Base-by-base conservation (phyloP, 1,284 basidiomycete genomes). In the Ustilago crameri region DNA sequence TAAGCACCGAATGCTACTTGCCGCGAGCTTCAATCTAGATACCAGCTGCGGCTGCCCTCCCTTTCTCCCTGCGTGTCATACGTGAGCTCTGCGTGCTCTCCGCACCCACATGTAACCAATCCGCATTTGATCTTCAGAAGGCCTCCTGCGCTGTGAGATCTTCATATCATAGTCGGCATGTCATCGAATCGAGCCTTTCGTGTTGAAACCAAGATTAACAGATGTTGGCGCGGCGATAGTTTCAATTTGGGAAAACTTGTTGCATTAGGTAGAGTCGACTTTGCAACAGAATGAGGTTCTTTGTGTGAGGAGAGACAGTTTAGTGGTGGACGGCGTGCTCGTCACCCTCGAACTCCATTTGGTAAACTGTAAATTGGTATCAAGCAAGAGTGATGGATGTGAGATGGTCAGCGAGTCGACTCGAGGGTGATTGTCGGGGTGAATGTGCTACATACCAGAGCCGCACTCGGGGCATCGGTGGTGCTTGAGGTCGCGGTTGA, bases 391-490 rank as follows among this genome's bases (percentile, higher is more conserved):
- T n/a, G n/a, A n/a, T n/a, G n/a, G n/a, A n/a, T n/a, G n/a, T n/a
- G n/a, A n/a, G n/a, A 30, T 12, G 30, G 30, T 30, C 30, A 30
- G 30, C 30, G 12, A 30, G 12, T 30, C 30, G 30, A n/a, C n/a
- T n/a, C n/a, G n/a, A n/a, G n/a, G 5, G 30, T 30, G 10, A 22
- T 34, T 9, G n/a, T 5, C 30, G 30, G 30, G 30, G 22, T 34
- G 2, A n/a, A 20, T 18, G 20, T 5, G 26, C 4, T 14, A 81
- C 79, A 59, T 71, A 81, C 80, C 81, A 50, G 58, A 70, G 38
- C 81, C 81, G 59, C 81, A 81, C 60, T 80, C 79, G 55, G 79
- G 76, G 75, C 81, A 83, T 49, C 81, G 69, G 60, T 76, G 74
- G 67, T 70, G 55, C 65, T 80, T 59, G 65, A 71, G 69, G 18